Base-by-base conservation (phyloP, 1,284 basidiomycete genomes). In the Rhodofomes roseus region DNA sequence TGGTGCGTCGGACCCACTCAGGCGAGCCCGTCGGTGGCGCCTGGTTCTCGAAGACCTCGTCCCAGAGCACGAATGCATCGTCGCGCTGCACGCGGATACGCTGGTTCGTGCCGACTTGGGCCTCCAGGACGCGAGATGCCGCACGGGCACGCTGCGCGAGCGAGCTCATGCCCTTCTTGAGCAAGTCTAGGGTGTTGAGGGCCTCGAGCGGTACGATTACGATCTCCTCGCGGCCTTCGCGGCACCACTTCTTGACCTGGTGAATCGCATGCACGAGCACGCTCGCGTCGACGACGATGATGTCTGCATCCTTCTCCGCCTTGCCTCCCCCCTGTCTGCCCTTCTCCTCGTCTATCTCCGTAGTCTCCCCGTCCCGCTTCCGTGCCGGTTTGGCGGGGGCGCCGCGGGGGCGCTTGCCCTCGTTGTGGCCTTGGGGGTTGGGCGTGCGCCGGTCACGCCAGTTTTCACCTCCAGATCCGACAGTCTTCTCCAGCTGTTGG, bases 151-250 rank as follows among this genome's bases (percentile, higher is more conserved):
- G 87, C 65, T 90, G 85, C 0, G 93, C 93, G 22, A 93, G 81
- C 0, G 83, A 75, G 36, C 81, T 88, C 0, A 86, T 86, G 1
- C 94, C 94, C 72, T 96, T 96, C 81, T 97, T 97, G 66, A 96
- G 84, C 5, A 96, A 78, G 72, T 97, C 95, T n/a, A 97, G 83
- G 0, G 94, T 96, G 69, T 93, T 94, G 34, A 96, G 81, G 5
- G 90, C 94, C 83, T 96, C 95, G 23, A 93, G 82, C 1, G 95
- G 95, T 41, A 97, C 79, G 59, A 97, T 83, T 58, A 96, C 70
- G 58, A 90, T 71, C 74, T 93, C 84, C 65, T 86, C 74, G 34
- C 86, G 77, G 1, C 84, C 85, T 1, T 89, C 86, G 69, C 77
- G 84, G 76, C 83, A 93, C 90, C 90, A 92, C 57, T 84, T 84